A percentile compares a stretch with the other conserved stretches of the same genome.
These are phyloP conservation scores for Puya raimondii DNA, from an alignment of 176 grass and related monocot genomes.

Conservation along the genomic window DNA sequence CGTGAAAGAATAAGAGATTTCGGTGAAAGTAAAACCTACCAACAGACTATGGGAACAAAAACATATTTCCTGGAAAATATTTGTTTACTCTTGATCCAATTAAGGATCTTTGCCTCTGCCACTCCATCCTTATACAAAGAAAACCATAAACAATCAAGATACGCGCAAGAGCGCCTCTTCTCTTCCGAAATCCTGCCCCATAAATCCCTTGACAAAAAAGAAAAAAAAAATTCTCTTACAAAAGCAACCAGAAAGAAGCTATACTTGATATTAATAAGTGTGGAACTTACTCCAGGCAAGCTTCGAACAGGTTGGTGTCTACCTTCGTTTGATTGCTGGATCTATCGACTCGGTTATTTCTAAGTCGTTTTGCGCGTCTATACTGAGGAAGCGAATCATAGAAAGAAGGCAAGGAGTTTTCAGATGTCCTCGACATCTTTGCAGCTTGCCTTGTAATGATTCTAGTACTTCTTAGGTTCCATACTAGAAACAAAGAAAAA, in stretches of 20 bases:
- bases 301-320: constrained; percentile 57
- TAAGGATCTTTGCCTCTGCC: constrained; percentile 57
- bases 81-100: constrained; percentile 69
- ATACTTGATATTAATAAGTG: background rate
- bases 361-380: constrained; percentile 26
- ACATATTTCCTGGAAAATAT: constrained; percentile 77
- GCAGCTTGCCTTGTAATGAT: constrained; percentile 26
- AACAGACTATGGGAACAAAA: constrained; percentile 84
- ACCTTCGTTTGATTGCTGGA: constrained; percentile 43
- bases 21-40: constrained; percentile 32
- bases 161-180: constrained; percentile 51
- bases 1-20: constrained; percentile 9
- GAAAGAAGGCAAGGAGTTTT: constrained; percentile 15
- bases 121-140: constrained; percentile 36
- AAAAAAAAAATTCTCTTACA: constrained; percentile 4
- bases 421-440: constrained; percentile 7
- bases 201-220: constrained; percentile 49
- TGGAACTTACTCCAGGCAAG: constrained; percentile 70
- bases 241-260: constrained; percentile 2
- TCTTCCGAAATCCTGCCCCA: constrained; percentile 70
- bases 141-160: constrained; percentile 97
- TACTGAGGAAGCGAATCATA: constrained; percentile 26
- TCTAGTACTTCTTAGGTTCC: constrained; percentile 29
- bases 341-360: constrained; percentile 29
- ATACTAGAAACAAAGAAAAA: constrained; percentile 33